Evolutionary conservation across 1,284 basidiomycete species (phyloP).

Genomic region (Papiliotrema fonsecae): DNA sequence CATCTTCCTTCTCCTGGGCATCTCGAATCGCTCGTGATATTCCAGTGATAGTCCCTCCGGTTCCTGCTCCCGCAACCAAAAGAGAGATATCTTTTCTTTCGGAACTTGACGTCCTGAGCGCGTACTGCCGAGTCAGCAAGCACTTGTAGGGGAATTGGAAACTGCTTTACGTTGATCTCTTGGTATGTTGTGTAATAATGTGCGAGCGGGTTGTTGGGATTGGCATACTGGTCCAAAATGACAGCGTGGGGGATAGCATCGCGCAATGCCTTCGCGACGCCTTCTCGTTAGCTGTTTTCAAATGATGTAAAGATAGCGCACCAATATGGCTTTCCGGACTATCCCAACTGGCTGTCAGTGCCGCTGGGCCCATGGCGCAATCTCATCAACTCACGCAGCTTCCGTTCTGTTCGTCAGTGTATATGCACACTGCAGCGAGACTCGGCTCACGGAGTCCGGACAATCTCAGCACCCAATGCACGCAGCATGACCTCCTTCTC

Average conservation of each 20-base stretch:
- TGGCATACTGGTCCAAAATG: conserved; percentile 83
- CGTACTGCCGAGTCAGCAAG: conserved; percentile 27
- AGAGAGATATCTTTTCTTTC: conserved; percentile 64
- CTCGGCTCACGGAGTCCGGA: conserved; percentile 80
- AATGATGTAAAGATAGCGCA: conserved; percentile 47
- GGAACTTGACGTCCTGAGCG: conserved; percentile 41
- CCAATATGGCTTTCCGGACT: conserved; percentile 81
- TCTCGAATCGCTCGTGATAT: conserved; percentile 77
- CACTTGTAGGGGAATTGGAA: not conserved
- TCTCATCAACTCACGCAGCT: conserved; percentile 27
- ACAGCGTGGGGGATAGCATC: conserved; percentile 76
- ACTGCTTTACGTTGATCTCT: conserved; percentile 73
- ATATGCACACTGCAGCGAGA: not conserved
- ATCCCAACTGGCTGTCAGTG: conserved; percentile 40
- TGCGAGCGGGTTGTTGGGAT: conserved; percentile 74
- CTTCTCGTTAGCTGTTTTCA: conserved; percentile 46
- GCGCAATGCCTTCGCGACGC: conserved; percentile 72
- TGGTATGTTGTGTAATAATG: conserved; percentile 82
- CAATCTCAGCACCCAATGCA: conserved; percentile 86
- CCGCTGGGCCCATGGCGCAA: not conserved
- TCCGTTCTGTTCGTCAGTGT: conserved; percentile 26
- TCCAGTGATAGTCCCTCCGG: conserved; percentile 90
- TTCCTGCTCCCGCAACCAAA: conserved; percentile 84
- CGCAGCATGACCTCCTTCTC: conserved; percentile 92
- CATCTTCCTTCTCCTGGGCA: conserved; percentile 20